These are phyloP conservation scores for Gaeumannomyces tritici DNA, from an alignment of 2,329 filamentous ascomycete genomes.

Conservation along the genomic window DNA sequence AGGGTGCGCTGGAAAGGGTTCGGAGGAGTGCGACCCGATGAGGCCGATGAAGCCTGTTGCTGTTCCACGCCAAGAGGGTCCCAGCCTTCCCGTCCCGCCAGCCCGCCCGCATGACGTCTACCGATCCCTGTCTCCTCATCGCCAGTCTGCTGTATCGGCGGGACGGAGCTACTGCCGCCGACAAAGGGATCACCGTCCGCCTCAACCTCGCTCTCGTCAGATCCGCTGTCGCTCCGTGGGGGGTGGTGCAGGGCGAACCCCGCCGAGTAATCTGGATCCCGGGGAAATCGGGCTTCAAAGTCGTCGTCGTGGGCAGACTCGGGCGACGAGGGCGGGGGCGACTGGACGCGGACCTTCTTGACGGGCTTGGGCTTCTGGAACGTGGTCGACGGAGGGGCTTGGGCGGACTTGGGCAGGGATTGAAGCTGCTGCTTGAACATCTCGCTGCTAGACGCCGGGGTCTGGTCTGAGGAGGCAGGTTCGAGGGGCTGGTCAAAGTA, in stretches of 20 bases:
- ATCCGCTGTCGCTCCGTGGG: slow-evolving; percentile 7
- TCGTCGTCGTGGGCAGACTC: slow-evolving; percentile 31
- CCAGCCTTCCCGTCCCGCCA: slow-evolving; percentile 7
- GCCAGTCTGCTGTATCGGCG: no score
- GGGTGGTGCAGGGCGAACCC: no score
- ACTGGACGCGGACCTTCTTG: slow-evolving; percentile 60
- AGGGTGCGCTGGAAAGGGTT: slow-evolving; percentile 49
- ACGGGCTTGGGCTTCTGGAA: slow-evolving; percentile 40
- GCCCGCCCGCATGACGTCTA: no score
- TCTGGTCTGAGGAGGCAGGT: slow-evolving; percentile 1
- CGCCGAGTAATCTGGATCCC: slow-evolving; percentile 1
- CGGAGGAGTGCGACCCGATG: slow-evolving; percentile 18
- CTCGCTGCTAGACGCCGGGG: slow-evolving; percentile 11
- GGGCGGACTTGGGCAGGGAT: slow-evolving; percentile 19
- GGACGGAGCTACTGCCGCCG: no score
- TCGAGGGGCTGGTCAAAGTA: slow-evolving; percentile 9
- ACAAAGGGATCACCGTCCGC: slow-evolving; percentile 21
- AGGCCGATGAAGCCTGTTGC: no score
- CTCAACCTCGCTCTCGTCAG: slow-evolving; percentile 16
- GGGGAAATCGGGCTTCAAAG: slow-evolving; percentile 18
- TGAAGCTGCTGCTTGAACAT: slow-evolving; percentile 20
- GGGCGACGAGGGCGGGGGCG: slow-evolving; percentile 51
- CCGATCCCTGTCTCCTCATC: no score
- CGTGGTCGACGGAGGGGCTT: slow-evolving; percentile 22
- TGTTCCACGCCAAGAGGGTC: no score